These are phyloP conservation scores for Plantago ovata DNA, from an alignment of 257 asterid species.

Conservation along the genomic window DNA sequence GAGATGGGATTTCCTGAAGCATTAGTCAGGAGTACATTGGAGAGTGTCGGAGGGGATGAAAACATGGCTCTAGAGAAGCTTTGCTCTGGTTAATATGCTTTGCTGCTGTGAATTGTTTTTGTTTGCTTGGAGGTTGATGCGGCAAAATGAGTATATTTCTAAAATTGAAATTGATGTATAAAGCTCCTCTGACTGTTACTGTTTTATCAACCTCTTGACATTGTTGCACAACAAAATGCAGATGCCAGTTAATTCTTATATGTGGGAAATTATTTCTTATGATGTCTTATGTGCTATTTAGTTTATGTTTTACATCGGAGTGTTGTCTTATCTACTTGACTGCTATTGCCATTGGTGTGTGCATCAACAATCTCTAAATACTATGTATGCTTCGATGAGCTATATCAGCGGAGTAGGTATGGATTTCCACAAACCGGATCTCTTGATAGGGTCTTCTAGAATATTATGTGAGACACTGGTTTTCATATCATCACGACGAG, in stretches of 20 bases:
- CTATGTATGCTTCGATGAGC: too few species aligned
- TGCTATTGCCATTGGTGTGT: too few species aligned
- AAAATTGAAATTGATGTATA: not conserved
- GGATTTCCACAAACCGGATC: too few species aligned
- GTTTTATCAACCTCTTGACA: not conserved
- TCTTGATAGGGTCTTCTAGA: too few species aligned
- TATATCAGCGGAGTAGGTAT: too few species aligned
- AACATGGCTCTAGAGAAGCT: constrained; percentile 96
- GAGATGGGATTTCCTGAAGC: constrained; percentile 97
- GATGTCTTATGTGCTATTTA: not conserved
- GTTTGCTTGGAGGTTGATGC: constrained; percentile 8
- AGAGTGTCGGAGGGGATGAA: constrained; percentile 83
- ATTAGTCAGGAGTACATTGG: constrained; percentile 58
- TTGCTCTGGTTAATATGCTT: constrained; percentile 49
- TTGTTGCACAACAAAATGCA: not conserved
- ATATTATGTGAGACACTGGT: too few species aligned
- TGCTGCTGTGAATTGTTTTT: constrained; percentile 11
- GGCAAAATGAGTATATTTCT: constrained; percentile 1
- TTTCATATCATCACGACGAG: not conserved
- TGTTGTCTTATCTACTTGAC: too few species aligned
- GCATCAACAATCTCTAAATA: too few species aligned
- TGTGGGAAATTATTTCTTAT: not conserved
- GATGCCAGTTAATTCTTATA: not conserved
- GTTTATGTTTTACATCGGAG: not conserved
- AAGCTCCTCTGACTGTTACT: not conserved